These are phyloP conservation scores for Ceriops tagal DNA, from an alignment of 345 rosid species.

Conservation along the genomic window DNA sequence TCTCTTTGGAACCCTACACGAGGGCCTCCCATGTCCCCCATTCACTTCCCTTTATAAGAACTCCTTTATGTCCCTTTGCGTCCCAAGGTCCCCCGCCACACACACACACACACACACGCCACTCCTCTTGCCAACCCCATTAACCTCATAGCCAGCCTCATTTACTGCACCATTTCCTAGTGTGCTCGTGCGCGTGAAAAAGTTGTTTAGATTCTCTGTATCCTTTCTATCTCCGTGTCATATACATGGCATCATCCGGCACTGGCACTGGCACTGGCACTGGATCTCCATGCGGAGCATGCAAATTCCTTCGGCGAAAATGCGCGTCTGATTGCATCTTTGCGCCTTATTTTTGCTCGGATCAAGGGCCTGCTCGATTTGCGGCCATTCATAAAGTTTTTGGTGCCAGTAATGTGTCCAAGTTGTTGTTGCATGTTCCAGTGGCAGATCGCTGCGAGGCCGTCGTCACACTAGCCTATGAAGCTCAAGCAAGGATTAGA, in stretches of 20 bases:
- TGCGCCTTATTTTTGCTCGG: constrained; percentile 71
- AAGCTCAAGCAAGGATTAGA: constrained; percentile 67
- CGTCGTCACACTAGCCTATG: constrained; percentile 63
- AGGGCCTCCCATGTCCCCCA: constrained; percentile 53
- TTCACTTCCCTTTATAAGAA: constrained; percentile 33
- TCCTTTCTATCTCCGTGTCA: not conserved
- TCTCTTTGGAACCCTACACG: constrained; percentile 55
- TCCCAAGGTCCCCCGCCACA: constrained; percentile 12
- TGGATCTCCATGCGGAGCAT: constrained; percentile 73
- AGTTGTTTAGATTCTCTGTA: not conserved
- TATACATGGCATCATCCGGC: constrained; percentile 38
- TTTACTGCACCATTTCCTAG: constrained; percentile 43
- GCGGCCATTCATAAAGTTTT: constrained; percentile 78
- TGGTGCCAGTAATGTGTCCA: constrained; percentile 74
- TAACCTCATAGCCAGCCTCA: not conserved
- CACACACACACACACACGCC: not conserved
- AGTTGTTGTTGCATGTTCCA: constrained; percentile 56
- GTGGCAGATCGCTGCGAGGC: constrained; percentile 68
- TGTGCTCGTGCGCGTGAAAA: constrained; percentile 41
- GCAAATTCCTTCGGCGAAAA: constrained; percentile 73
- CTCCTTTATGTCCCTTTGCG: not conserved
- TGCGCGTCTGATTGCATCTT: constrained; percentile 64
- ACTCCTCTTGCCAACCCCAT: constrained; percentile 6
- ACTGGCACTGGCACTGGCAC: constrained; percentile 23
- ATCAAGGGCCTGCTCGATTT: constrained; percentile 62